Conservation (phyloP, 116 monocot species). For the Phalaenopsis hybrid region DNA sequence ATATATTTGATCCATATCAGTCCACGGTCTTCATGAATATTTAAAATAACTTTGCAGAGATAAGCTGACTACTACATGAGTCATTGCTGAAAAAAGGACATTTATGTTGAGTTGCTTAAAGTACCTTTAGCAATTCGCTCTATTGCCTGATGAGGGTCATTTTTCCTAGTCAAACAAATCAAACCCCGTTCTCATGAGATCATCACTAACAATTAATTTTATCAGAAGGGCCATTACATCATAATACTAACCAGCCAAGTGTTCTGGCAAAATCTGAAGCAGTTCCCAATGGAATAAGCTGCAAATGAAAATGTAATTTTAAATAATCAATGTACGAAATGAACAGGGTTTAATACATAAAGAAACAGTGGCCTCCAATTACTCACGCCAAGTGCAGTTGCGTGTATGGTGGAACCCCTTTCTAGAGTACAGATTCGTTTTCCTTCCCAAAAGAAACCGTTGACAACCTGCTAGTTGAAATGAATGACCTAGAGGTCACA, state of each 20-base stretch:
- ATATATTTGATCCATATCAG: background rate
- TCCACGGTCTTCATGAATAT: background rate
- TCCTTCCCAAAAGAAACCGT: conserved; percentile 87
- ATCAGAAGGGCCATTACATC: background rate
- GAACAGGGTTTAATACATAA: background rate
- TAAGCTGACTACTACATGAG: background rate
- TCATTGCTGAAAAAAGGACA: background rate
- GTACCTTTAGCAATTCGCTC: conserved; percentile 86
- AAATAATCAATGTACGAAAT: background rate
- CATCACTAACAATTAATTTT: background rate
- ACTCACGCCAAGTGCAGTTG: conserved; percentile 90
- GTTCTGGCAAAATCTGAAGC: conserved; percentile 99
- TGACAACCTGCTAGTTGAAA: conserved; percentile 67
- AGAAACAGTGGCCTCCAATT: conserved; percentile 6
- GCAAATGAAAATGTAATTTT: conserved; percentile 19
- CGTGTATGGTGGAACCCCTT: conserved; percentile 19
- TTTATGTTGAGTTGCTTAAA: conserved; percentile 2
- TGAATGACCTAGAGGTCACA: conserved; percentile 3
- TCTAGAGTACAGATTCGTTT: conserved; percentile 34
- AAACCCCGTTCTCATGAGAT: conserved; percentile 1
- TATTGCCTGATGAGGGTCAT: conserved; percentile 75
- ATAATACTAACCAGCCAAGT: conserved; percentile 67
- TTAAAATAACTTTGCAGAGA: background rate
- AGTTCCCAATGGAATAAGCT: conserved; percentile 97
- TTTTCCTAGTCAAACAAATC: conserved; percentile 63